Evolutionary conservation across 306 rosid species (phyloP).

Genomic region (Vicia villosa): DNA sequence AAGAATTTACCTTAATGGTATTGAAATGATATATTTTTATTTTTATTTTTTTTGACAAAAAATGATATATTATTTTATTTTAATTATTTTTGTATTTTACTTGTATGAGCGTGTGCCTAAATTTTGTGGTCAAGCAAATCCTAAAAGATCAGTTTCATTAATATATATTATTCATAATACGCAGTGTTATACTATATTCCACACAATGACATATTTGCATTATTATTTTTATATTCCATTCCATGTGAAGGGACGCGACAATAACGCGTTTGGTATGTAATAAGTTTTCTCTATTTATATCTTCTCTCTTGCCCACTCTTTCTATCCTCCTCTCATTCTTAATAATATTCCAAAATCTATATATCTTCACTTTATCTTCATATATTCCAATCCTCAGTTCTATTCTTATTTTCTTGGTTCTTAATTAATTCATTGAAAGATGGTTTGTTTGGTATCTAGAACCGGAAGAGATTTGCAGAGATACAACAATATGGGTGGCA

Average conservation of each 20-base stretch:
- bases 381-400: background rate
- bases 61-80: too few relatives aligned
- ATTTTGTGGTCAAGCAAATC: too few relatives aligned
- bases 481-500: slow-evolving; percentile 79
- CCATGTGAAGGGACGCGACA: background rate
- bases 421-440: slow-evolving; percentile 14
- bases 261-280: background rate
- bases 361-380: background rate
- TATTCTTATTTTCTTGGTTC: background rate
- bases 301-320: background rate
- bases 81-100: too few relatives aligned
- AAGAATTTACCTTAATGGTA: too few relatives aligned
- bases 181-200: background rate
- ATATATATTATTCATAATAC: background rate
- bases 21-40: too few relatives aligned
- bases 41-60: too few relatives aligned
- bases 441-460: slow-evolving; percentile 73
- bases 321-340: background rate
- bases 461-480: slow-evolving; percentile 89
- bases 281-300: background rate
- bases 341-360: too few relatives aligned
- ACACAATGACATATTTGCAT: background rate
- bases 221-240: slow-evolving; percentile 13
- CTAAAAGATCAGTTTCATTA: background rate
- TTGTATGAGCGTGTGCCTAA: too few relatives aligned